A percentile compares a stretch with the other conserved stretches of the same genome.
phyloP scores from a whole-genome alignment of 495 filamentous ascomycete genomes.

The Trichoderma asperelloides region DNA sequence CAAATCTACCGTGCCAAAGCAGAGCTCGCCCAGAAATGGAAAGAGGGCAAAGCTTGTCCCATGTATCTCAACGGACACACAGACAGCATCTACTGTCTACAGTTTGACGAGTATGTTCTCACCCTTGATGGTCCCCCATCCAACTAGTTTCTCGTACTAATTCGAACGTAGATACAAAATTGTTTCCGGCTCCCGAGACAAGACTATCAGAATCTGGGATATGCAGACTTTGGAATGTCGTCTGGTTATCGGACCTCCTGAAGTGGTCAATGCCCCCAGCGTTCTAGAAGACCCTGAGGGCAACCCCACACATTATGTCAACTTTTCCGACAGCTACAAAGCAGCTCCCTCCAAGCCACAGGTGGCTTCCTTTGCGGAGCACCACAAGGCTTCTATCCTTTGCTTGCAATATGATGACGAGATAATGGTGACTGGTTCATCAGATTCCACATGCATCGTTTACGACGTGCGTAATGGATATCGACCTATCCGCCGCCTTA shows the following conservation, averaged over 20 bases:
- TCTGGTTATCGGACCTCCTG: constrained; percentile 62
- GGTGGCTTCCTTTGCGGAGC: constrained; percentile 38
- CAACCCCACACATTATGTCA: constrained; percentile 37
- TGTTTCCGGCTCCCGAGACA: constrained; percentile 91
- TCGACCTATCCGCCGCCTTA: constrained; percentile 65
- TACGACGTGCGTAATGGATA: constrained; percentile 75
- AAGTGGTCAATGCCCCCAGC: constrained; percentile 32
- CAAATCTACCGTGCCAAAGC: constrained; percentile 68
- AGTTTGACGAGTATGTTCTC: constrained; percentile 84
- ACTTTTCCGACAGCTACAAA: constrained; percentile 31
- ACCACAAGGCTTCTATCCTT: constrained; percentile 84
- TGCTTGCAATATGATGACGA: constrained; percentile 90
- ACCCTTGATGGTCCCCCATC: not conserved
- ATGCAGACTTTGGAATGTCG: constrained; percentile 74
- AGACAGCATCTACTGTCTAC: constrained; percentile 93
- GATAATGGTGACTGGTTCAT: constrained; percentile 90
- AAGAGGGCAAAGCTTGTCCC: constrained; percentile 61
- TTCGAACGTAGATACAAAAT: constrained; percentile 62
- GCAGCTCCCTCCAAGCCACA: constrained; percentile 35
- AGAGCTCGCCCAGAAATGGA: constrained; percentile 71
- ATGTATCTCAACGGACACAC: constrained; percentile 87
- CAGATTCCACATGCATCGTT: constrained; percentile 83
- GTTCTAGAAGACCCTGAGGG: constrained; percentile 36
- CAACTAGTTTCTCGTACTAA: constrained; percentile 11
- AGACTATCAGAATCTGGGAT: constrained; percentile 93